These are phyloP conservation scores for Hanseniaspora meyeri DNA, from an alignment of 805 yeast species.

Conservation along the genomic window DNA sequence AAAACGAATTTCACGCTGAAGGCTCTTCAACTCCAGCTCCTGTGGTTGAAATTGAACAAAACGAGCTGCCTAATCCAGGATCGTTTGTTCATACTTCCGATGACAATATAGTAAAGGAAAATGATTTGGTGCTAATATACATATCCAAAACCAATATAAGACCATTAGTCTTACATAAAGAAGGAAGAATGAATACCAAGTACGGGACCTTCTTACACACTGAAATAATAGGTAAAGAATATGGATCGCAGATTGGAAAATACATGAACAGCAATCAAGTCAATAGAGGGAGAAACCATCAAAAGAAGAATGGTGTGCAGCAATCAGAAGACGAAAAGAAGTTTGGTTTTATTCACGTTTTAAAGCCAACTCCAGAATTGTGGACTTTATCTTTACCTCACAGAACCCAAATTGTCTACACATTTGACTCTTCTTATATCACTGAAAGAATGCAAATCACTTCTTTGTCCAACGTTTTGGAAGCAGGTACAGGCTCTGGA, in stretches of 20 bases:
- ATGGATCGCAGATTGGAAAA: constrained; percentile 72
- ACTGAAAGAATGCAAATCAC: constrained; percentile 66
- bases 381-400: constrained; percentile 97
- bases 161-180: constrained; percentile 52
- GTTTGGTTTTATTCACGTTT: constrained; percentile 70
- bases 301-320: constrained; percentile 3
- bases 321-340: constrained; percentile 14
- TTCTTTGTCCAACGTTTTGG: constrained; percentile 70
- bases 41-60: neutral
- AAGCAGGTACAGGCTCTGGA: constrained; percentile 97
- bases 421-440: constrained; percentile 88
- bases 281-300: constrained; percentile 8
- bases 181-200: constrained; percentile 62
- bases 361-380: constrained; percentile 87
- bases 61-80: constrained; percentile 2
- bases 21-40: constrained; percentile 4
- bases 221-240: constrained; percentile 65
- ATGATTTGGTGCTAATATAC: constrained; percentile 79
- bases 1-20: neutral
- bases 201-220: constrained; percentile 84
- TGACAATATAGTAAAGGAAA: constrained; percentile 63
- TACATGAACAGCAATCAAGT: constrained; percentile 42
- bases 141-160: constrained; percentile 68
- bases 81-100: constrained; percentile 36
- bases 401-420: constrained; percentile 92